Evolutionary conservation across 345 rosid genomes (phyloP).

Genomic region (Hirschfeldia incana): DNA sequence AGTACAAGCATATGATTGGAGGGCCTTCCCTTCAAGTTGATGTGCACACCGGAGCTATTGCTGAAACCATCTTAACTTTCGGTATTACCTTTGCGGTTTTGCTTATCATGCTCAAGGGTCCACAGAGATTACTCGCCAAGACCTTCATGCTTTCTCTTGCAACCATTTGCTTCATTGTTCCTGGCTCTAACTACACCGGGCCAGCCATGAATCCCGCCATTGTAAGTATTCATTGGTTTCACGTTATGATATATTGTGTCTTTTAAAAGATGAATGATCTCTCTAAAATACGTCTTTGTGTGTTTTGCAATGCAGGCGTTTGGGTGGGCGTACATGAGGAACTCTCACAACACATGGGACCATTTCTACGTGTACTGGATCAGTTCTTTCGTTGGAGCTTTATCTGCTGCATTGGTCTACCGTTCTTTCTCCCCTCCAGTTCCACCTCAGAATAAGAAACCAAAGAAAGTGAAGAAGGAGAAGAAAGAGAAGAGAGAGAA

Average conservation of each 20-base stretch:
- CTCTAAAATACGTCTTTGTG: background rate
- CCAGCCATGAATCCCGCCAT: constrained; percentile 99
- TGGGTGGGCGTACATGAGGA: constrained; percentile 90
- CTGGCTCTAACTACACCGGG: constrained; percentile 79
- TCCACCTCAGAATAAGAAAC: constrained; percentile 21
- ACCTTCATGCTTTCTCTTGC: constrained; percentile 67
- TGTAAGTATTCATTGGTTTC: constrained; percentile 53
- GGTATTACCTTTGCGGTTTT: constrained; percentile 73
- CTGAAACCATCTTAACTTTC: constrained; percentile 84
- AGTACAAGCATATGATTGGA: constrained; percentile 76
- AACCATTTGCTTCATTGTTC: constrained; percentile 61
- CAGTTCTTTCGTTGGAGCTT: constrained; percentile 83
- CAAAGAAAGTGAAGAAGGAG: constrained; percentile 25
- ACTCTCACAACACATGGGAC: constrained; percentile 89
- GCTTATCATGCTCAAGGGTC: constrained; percentile 72
- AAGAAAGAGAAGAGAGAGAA: constrained; percentile 57
- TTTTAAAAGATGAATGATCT: background rate
- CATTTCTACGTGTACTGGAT: constrained; percentile 96
- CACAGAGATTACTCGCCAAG: constrained; percentile 51
- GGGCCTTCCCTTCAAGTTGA: constrained; percentile 88
- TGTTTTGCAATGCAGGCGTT: constrained; percentile 62
- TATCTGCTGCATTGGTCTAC: constrained; percentile 75
- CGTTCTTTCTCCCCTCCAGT: constrained; percentile 65
- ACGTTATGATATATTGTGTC: background rate
- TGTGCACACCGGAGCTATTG: constrained; percentile 87